Percentiles rank a stretch among this genome's conserved stretches.
Conservation (phyloP, 2,329 filamentous ascomycete species). For the Hymenoscyphus scutula region DNA sequence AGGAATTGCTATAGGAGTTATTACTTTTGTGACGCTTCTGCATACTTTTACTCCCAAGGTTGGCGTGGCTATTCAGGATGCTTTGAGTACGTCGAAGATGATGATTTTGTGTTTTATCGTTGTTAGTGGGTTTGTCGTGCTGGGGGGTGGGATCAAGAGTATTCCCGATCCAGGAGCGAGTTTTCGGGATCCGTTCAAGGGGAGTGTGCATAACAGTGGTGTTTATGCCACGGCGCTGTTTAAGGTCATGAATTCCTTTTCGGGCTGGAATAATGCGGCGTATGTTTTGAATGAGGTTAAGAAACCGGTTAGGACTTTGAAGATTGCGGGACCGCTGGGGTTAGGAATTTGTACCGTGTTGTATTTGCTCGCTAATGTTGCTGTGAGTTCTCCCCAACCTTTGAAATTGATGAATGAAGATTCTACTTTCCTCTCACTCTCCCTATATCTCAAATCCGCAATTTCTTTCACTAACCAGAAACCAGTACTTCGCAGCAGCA, state of each 20-base stretch:
- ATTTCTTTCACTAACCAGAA: neutral
- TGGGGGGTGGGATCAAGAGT: constrained; percentile 37
- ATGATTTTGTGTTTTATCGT: constrained; percentile 47
- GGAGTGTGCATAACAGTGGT: constrained; percentile 39
- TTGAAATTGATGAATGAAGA: neutral
- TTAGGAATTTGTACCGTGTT: constrained; percentile 50
- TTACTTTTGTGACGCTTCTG: constrained; percentile 46
- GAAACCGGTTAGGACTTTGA: constrained; percentile 54
- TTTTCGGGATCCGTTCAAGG: constrained; percentile 46
- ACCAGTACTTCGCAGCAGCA: constrained; percentile 53
- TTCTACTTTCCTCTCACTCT: neutral
- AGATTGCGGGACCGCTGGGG: constrained; percentile 53
- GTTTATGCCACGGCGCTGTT: constrained; percentile 49
- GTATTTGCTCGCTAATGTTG: constrained; percentile 56
- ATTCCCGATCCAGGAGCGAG: constrained; percentile 42
- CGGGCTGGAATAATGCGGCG: constrained; percentile 53
- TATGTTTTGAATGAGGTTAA: constrained; percentile 56
- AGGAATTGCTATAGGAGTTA: constrained; percentile 45
- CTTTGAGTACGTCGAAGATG: constrained; percentile 47
- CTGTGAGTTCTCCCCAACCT: constrained; percentile 26
- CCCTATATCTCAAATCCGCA: neutral
- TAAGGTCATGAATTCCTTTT: constrained; percentile 54
- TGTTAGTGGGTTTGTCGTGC: constrained; percentile 41
- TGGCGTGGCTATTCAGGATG: constrained; percentile 47
- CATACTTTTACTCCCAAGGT: constrained; percentile 45